phyloP scores from a whole-genome alignment of 2,329 filamentous ascomycete species.

The Claviceps pusilla region DNA sequence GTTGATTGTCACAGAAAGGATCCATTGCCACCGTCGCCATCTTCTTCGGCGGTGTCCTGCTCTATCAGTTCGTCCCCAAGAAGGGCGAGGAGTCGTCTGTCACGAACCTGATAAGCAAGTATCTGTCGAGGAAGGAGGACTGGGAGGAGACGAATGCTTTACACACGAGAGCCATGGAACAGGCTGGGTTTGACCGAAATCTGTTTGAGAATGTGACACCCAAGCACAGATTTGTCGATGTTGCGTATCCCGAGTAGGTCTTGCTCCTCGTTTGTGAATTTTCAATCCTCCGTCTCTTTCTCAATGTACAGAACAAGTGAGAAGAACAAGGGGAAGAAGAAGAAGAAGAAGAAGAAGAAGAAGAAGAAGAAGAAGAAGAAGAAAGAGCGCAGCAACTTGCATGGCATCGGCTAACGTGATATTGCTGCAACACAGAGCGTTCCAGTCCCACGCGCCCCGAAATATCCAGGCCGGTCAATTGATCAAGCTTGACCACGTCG shows the following conservation, averaged over 20 bases:
- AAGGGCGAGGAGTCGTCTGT: slow-evolving; percentile 36
- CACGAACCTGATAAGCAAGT: slow-evolving; percentile 30
- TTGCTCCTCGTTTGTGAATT: not conserved
- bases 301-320: no score
- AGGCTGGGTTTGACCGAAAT: slow-evolving; percentile 43
- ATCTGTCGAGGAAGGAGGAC: slow-evolving; percentile 30
- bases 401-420: not conserved
- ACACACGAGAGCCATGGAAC: slow-evolving; percentile 36
- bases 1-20: slow-evolving; percentile 23
- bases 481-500: slow-evolving; percentile 38
- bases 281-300: not conserved
- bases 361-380: no score
- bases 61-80: slow-evolving; percentile 35
- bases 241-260: slow-evolving; percentile 45
- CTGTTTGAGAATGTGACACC: slow-evolving; percentile 31
- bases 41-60: slow-evolving; percentile 27
- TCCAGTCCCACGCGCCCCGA: slow-evolving; percentile 34
- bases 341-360: no score
- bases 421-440: slow-evolving; percentile 21
- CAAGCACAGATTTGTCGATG: slow-evolving; percentile 33
- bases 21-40: slow-evolving; percentile 32
- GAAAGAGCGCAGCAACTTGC: no score
- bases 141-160: slow-evolving; percentile 39
- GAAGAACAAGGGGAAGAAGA: no score
- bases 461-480: slow-evolving; percentile 42